Percentiles rank a stretch among this genome's conserved stretches.
Evolutionary conservation across 2,329 filamentous ascomycete species (phyloP).

Genomic region (Xylaria sp.): DNA sequence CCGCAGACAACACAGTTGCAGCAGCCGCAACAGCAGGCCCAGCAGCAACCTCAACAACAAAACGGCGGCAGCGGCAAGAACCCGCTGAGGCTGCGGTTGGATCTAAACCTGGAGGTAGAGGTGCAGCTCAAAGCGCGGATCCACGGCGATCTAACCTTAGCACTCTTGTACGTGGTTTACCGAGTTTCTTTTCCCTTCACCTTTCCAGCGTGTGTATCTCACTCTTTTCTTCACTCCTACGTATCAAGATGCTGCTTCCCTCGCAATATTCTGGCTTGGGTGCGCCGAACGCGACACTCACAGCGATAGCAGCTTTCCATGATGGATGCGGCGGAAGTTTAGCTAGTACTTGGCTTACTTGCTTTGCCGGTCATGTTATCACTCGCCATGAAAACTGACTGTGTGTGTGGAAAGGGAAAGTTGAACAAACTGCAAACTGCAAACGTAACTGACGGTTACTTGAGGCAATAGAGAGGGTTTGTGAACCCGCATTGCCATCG

Average conservation of each 20-base stretch:
- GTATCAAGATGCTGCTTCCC: neutral
- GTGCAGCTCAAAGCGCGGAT: constrained; percentile 86
- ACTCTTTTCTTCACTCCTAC: neutral
- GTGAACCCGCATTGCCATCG: constrained; percentile 16
- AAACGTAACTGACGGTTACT: constrained; percentile 24
- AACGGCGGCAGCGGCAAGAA: constrained; percentile 55
- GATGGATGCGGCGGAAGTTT: no score
- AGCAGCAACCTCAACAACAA: constrained; percentile 34
- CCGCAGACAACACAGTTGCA: constrained; percentile 26
- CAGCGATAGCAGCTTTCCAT: neutral
- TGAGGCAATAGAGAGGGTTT: constrained; percentile 26
- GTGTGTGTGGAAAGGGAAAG: constrained; percentile 26
- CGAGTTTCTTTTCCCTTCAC: constrained; percentile 5
- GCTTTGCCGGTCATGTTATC: neutral
- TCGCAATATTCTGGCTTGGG: neutral
- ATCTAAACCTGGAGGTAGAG: constrained; percentile 82
- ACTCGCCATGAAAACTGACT: no score
- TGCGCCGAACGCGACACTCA: neutral
- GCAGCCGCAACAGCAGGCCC: constrained; percentile 26
- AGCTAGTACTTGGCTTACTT: no score
- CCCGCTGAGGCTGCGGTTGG: constrained; percentile 72
- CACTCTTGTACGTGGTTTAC: constrained; percentile 57
- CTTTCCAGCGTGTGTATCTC: neutral
- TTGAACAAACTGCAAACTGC: constrained; percentile 9
- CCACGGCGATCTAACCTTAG: constrained; percentile 79